Conservation (phyloP, 306 rosid species). For the Glycine soja region DNA sequence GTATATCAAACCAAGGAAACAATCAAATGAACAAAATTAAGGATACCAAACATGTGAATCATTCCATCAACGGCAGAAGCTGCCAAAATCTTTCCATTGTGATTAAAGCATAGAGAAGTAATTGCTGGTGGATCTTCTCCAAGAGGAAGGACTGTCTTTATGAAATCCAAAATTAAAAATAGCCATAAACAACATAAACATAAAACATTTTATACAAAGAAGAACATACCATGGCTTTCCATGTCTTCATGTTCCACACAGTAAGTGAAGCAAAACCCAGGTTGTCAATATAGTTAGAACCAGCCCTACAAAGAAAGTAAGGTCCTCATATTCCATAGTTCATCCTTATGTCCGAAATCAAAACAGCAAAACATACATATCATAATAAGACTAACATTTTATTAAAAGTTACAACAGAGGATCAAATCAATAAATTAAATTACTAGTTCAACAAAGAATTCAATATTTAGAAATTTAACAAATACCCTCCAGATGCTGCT, state of each 20-base stretch:
- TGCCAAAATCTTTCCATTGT: constrained; percentile 95
- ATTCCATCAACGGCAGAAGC: constrained; percentile 96
- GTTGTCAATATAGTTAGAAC: constrained; percentile 63
- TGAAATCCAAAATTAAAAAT: constrained; percentile 62
- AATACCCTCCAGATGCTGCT: constrained; percentile 91
- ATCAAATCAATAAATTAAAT: constrained; percentile 24
- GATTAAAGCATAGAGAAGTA: constrained; percentile 93
- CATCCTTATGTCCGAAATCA: constrained; percentile 14
- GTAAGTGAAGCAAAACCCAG: constrained; percentile 87
- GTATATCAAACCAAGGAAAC: constrained; percentile 14
- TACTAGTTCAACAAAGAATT: constrained; percentile 21
- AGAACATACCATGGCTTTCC: constrained; percentile 92
- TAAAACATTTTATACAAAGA: constrained; percentile 45
- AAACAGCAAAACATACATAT: constrained; percentile 23
- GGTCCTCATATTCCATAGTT: constrained; percentile 23
- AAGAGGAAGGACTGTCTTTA: constrained; percentile 99
- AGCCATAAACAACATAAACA: constrained; percentile 42
- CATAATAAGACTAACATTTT: constrained; percentile 11
- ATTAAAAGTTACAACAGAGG: constrained; percentile 26
- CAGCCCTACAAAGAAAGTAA: constrained; percentile 61
- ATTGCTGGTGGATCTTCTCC: constrained; percentile 99
- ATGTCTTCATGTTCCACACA: constrained; percentile 97
- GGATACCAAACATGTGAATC: constrained; percentile 99
- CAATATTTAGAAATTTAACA: constrained; percentile 31
- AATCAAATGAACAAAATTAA: constrained; percentile 44